Conservation (phyloP, 345 rosid species). For the Anacardium occidentale region DNA sequence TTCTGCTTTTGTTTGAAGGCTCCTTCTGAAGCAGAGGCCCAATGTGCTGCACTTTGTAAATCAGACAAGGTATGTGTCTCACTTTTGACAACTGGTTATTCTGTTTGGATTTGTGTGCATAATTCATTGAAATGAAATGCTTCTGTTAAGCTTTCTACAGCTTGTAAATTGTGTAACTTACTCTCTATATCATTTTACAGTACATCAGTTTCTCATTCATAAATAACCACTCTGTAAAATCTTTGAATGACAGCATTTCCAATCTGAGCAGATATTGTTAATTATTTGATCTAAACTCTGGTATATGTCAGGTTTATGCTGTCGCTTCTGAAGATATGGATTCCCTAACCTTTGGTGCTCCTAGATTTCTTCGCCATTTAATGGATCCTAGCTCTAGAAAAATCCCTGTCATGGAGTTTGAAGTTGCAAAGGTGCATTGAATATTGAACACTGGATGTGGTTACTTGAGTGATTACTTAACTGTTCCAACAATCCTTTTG, state of each 20-base stretch:
- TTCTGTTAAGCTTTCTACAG: background rate
- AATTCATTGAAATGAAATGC: background rate
- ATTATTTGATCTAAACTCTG: background rate
- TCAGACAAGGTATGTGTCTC: slow-evolving; percentile 61
- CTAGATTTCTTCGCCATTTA: slow-evolving; percentile 91
- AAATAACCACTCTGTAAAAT: background rate
- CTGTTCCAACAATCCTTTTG: slow-evolving; percentile 17
- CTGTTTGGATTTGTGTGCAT: background rate
- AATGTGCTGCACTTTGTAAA: slow-evolving; percentile 93
- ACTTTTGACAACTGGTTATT: slow-evolving; percentile 2
- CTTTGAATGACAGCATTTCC: background rate
- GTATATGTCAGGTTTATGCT: slow-evolving; percentile 69
- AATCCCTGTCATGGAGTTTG: slow-evolving; percentile 91
- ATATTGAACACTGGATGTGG: background rate
- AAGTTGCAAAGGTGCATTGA: slow-evolving; percentile 62
- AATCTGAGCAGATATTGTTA: background rate
- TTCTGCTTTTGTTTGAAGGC: slow-evolving; percentile 49
- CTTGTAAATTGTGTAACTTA: background rate
- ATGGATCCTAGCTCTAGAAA: slow-evolving; percentile 98
- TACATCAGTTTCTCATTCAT: background rate
- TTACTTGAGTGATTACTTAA: slow-evolving; percentile 13
- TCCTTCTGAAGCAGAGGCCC: slow-evolving; percentile 94
- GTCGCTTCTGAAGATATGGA: slow-evolving; percentile 99
- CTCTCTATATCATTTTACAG: background rate
- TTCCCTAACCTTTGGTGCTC: slow-evolving; percentile 93